Percentiles rank a stretch among this genome's conserved stretches.
These are phyloP conservation scores for Caryopteris hybrid DNA, from an alignment of 305 asterid genomes.

Conservation along the genomic window DNA sequence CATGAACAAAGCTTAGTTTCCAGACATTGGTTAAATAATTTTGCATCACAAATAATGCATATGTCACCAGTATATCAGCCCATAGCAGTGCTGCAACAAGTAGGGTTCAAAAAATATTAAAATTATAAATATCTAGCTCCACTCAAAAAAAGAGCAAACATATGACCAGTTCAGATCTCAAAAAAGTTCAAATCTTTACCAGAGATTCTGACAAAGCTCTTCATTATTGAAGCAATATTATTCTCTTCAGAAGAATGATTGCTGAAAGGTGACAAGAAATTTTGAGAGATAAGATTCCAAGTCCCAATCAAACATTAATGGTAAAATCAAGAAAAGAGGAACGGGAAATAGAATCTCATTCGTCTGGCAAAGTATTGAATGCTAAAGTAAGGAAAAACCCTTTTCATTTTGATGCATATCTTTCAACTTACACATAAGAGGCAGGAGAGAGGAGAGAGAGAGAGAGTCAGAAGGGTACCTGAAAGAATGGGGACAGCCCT, in stretches of 20 bases:
- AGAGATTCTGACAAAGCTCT: slow-evolving; percentile 32
- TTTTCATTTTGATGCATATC: neutral
- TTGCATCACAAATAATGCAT: slow-evolving; percentile 43
- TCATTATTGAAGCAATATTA: slow-evolving; percentile 2
- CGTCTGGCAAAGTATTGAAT: no score
- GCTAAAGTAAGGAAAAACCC: neutral
- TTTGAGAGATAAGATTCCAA: neutral
- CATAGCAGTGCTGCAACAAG: slow-evolving; percentile 32
- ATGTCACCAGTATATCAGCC: slow-evolving; percentile 40
- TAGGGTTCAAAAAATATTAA: neutral
- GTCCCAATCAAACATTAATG: no score
- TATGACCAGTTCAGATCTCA: neutral
- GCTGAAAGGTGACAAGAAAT: neutral
- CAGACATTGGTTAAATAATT: slow-evolving; percentile 42
- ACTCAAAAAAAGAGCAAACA: no score
- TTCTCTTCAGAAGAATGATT: neutral
- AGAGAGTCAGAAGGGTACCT: neutral
- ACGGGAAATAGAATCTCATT: no score
- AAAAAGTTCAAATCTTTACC: slow-evolving; percentile 18
- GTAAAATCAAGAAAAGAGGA: slow-evolving; percentile 6
- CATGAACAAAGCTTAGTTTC: slow-evolving; percentile 36
- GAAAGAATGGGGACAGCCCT: neutral
- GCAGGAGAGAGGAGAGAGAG: neutral
- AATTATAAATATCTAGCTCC: no score
- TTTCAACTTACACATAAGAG: no score